Percentiles rank a stretch among this genome's conserved stretches.
phyloP scores from a whole-genome alignment of 768 basidiomycete species.

The Lactarius evosmus region DNA sequence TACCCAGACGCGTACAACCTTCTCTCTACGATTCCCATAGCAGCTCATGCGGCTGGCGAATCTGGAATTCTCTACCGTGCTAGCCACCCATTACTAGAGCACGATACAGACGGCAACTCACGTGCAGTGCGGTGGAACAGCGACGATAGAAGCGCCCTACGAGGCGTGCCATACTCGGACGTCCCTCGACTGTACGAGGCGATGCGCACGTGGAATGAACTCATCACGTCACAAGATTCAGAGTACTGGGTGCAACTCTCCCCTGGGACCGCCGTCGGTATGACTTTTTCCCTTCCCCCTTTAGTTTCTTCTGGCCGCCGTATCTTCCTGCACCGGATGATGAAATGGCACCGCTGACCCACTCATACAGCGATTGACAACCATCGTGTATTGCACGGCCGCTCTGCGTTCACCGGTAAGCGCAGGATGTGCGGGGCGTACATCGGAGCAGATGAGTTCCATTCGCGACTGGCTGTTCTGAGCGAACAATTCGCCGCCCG shows the following conservation, averaged over 20 bases:
- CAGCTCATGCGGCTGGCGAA: slow-evolving; percentile 90
- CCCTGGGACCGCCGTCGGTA: slow-evolving; percentile 82
- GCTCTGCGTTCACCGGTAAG: slow-evolving; percentile 85
- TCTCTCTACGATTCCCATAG: slow-evolving; percentile 64
- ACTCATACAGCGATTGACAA: slow-evolving; percentile 75
- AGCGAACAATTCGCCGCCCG: slow-evolving; percentile 51
- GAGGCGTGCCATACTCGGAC: slow-evolving; percentile 49
- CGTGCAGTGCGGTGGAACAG: slow-evolving; percentile 90
- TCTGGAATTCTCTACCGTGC: slow-evolving; percentile 48
- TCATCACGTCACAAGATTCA: slow-evolving; percentile 74
- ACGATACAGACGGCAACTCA: slow-evolving; percentile 61
- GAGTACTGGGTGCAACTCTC: slow-evolving; percentile 91
- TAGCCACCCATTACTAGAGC: slow-evolving; percentile 69
- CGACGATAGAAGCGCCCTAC: slow-evolving; percentile 85
- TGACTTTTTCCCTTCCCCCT: slow-evolving; percentile 33
- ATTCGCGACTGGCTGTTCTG: slow-evolving; percentile 70
- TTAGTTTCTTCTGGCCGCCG: not conserved
- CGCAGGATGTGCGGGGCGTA: slow-evolving; percentile 97
- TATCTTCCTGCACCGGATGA: not conserved
- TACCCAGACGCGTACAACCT: slow-evolving; percentile 68
- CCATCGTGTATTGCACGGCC: slow-evolving; percentile 89
- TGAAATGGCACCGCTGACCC: not conserved
- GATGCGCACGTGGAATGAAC: slow-evolving; percentile 70
- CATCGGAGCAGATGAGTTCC: slow-evolving; percentile 86
- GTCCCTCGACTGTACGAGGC: slow-evolving; percentile 73